Base-by-base conservation (phyloP, 1,284 basidiomycete genomes). In the Gomphus sp. region DNA sequence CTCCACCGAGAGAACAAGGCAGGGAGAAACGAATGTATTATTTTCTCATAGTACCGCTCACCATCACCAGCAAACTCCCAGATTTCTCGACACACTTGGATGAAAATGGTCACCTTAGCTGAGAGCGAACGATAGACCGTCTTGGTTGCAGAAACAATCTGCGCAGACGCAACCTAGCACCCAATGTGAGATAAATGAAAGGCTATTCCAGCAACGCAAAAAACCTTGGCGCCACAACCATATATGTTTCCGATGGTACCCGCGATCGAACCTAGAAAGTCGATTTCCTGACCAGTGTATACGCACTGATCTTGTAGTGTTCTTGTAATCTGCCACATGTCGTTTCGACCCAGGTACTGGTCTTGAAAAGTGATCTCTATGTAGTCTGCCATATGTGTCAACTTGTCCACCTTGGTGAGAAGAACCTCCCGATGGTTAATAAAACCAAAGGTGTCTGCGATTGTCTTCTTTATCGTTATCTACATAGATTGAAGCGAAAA, bases 31-130 rank as follows among this genome's bases (percentile, higher is more conserved):
- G 89, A 90, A 65, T 97, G 93, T 1, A 98, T 85, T 34, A 97
- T 90, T 74, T 99, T 98, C 71, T 98, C 96, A 67, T 93, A 93
- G 72, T 91, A 97, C 3, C 93, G 83, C 70, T 96, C 93, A 22
- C 97, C 97, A 65, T 98, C 96, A 55, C 93, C 93, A 58, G 95
- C 86, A 70, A 99, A 99, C 65, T 97, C 91, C 93, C 93, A 99
- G 62, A 98, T 85, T 70, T 99, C 97, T 56, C 86, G 82, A 67
- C 93, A 95, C 14, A 99, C 87, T 76, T 98, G 95, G 56, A 99
- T 91, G 71, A 98, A 97, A 56, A 99, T 87, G 2, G 85, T 91
- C 45, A 89, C 84, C 70, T 91, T 94, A 43, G 96, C 93, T 4
- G 93, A 97, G 55, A 93, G 81, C 16, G 92, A 93, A 41, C 96